phyloP scores from a whole-genome alignment of 352 stramenopile genomes.

The Peronospora tabacina region DNA sequence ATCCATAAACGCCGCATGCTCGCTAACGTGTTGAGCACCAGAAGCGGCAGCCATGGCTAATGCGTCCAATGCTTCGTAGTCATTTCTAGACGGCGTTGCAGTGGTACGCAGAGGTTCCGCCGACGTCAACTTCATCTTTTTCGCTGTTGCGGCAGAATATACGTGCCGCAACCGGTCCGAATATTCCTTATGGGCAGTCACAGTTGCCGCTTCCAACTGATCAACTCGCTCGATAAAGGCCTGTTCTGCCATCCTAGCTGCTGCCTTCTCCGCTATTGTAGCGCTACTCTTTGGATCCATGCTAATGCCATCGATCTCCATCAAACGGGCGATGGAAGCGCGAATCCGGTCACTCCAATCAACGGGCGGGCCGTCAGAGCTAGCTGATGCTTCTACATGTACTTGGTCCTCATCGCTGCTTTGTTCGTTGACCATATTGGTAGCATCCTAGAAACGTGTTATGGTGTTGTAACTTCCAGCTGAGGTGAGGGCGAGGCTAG shows the following conservation, averaged over 20 bases:
- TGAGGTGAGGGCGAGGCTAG: neutral
- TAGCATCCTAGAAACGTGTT: neutral
- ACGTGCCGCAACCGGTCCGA: constrained; percentile 47
- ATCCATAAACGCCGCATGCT: neutral
- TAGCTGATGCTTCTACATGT: neutral
- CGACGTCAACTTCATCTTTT: constrained; percentile 31
- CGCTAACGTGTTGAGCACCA: constrained; percentile 4
- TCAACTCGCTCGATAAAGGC: constrained; percentile 26
- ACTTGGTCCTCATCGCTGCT: neutral
- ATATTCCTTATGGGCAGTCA: constrained; percentile 43
- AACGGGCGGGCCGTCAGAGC: neutral
- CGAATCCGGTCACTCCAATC: constrained; percentile 22
- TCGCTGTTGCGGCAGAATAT: constrained; percentile 33
- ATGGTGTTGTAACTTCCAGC: neutral
- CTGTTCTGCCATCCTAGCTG: constrained; percentile 26
- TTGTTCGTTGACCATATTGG: neutral
- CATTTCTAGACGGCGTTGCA: constrained; percentile 5
- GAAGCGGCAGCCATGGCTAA: constrained; percentile 19
- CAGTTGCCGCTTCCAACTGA: constrained; percentile 12
- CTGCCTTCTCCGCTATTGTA: constrained; percentile 24
- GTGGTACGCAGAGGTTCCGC: neutral
- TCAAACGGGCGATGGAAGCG: constrained; percentile 24
- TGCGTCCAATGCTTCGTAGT: constrained; percentile 21
- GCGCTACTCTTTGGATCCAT: constrained; percentile 16
- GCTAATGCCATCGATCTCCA: constrained; percentile 26